phyloP scores from a whole-genome alignment of 768 basidiomycete genomes.

The Suillus luteus region DNA sequence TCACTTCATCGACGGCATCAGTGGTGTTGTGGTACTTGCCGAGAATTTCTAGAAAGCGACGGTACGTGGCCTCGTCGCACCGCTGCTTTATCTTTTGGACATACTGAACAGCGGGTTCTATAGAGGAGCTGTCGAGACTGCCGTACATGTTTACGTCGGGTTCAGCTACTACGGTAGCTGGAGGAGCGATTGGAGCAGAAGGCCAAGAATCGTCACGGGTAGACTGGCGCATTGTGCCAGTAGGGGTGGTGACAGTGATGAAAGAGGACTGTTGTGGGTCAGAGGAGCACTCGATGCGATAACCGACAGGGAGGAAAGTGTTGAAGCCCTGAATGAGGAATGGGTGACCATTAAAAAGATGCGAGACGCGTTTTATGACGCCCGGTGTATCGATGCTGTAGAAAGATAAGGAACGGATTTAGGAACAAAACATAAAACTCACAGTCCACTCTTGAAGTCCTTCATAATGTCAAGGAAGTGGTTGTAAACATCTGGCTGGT shows the following conservation, averaged over 20 bases:
- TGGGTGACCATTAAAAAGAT: constrained; percentile 89
- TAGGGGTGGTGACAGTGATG: constrained; percentile 80
- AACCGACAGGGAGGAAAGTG: constrained; percentile 93
- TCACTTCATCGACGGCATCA: constrained; percentile 62
- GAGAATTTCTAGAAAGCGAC: constrained; percentile 76
- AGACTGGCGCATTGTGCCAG: constrained; percentile 62
- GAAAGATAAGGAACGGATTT: constrained; percentile 7
- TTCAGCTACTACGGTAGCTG: constrained; percentile 8
- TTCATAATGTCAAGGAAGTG: constrained; percentile 72
- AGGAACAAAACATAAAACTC: constrained; percentile 22
- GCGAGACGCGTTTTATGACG: constrained; percentile 93
- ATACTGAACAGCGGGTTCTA: constrained; percentile 86
- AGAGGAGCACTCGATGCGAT: constrained; percentile 81
- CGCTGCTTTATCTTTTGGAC: constrained; percentile 97
- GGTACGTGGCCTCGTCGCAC: constrained; percentile 87
- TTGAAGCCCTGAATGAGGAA: constrained; percentile 96
- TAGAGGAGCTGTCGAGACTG: constrained; percentile 45
- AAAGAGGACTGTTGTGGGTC: constrained; percentile 63
- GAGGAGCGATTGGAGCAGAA: constrained; percentile 23
- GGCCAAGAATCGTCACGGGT: constrained; percentile 49
- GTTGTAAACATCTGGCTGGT: constrained; percentile 65
- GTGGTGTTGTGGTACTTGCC: constrained; percentile 62
- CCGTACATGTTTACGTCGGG: constrained; percentile 30
- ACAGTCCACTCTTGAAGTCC: constrained; percentile 71
- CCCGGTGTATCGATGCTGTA: constrained; percentile 94